These are phyloP conservation scores for Sporisorium iseilematis-ciliati DNA, from an alignment of 1,284 basidiomycete genomes.

Conservation along the genomic window DNA sequence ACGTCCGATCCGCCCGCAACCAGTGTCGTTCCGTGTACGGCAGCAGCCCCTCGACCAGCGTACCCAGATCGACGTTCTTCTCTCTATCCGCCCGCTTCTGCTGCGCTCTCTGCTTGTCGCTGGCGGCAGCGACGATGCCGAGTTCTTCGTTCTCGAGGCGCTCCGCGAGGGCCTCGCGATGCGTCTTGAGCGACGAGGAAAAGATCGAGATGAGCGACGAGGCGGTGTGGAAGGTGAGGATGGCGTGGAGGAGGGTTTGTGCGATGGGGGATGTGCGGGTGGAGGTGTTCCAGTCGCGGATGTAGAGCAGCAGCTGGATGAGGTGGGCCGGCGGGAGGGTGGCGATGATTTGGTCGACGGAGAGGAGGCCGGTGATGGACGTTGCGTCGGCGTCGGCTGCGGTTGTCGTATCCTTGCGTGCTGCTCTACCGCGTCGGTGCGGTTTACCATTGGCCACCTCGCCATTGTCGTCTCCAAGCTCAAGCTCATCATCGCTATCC, in stretches of 20 bases:
- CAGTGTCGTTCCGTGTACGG: constrained; percentile 96
- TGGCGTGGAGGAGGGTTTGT: constrained; percentile 84
- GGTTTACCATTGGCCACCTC: background rate
- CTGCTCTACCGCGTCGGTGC: background rate
- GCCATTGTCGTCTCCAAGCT: constrained; percentile 2
- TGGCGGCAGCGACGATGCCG: constrained; percentile 14
- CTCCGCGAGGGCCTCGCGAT: constrained; percentile 17
- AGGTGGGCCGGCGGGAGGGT: constrained; percentile 81
- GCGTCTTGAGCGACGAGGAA: constrained; percentile 38
- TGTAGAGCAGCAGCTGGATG: constrained; percentile 82
- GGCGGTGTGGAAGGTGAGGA: constrained; percentile 81
- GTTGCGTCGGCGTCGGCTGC: constrained; percentile 14
- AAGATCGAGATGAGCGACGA: constrained; percentile 83
- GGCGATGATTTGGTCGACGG: constrained; percentile 76
- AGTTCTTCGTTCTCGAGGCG: constrained; percentile 32
- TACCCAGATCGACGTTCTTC: constrained; percentile 73
- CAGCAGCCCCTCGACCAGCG: constrained; percentile 84
- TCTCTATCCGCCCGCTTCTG: constrained; percentile 56
- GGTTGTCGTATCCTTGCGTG: background rate
- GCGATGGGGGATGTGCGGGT: constrained; percentile 87
- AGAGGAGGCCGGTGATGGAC: constrained; percentile 60
- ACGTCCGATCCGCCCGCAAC: constrained; percentile 82
- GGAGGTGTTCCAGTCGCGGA: constrained; percentile 93
- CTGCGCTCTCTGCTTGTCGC: constrained; percentile 19
- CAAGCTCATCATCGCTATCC: constrained; percentile 14